Base-by-base conservation (phyloP, 257 asterid species). In the Eustoma russellianum region DNA sequence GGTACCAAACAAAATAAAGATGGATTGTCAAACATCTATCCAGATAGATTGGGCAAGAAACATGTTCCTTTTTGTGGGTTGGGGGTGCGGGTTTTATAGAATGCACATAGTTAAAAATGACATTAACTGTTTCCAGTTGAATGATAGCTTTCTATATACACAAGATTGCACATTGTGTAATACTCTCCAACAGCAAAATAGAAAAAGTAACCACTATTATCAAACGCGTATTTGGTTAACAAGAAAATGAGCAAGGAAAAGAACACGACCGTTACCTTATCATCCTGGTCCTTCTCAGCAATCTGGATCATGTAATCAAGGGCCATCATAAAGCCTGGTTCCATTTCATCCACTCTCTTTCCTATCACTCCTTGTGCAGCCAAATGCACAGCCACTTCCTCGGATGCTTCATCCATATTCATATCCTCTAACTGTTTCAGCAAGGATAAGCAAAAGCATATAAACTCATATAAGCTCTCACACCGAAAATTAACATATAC, bases 281-380 rank as follows among this genome's bases (percentile, higher is more conserved):
- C 89, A 74, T 91, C 96, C 76, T 77, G 78, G 61, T 87, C 98
- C 62, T 77, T 82, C 33, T 72, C 95, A 55, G 96, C 98, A 68
- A 74, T 82, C 57, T 82, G 85, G 64, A 91, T 91, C 98, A 87
- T 91, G 77, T 84, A 91, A 80, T 91, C 96, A 59, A 84, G 94
- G 58, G 95, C 94, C 95, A 86, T 80, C 83, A 90, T 82, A 67
- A 90, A 86, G 17, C 98, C 91, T 1, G 96, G 57, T 72, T 90
- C 98, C 98, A 90, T 90, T 77, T 90, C 63, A 65, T 86, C 96
- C 72, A 86, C 98, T 82, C 98, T 80, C 82, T 87, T 87, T 68
- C 98, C 98, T 65, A 91, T 87, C 63, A 87, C 98, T 82, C 98
- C 96, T 52, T 91, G 96, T 41, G 96, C 98, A 65, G 90, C 92